A percentile compares a stretch with the other conserved stretches of the same genome.
These are phyloP conservation scores for Xylaria sp. DNA, from an alignment of 2,329 filamentous ascomycete species.

Conservation along the genomic window DNA sequence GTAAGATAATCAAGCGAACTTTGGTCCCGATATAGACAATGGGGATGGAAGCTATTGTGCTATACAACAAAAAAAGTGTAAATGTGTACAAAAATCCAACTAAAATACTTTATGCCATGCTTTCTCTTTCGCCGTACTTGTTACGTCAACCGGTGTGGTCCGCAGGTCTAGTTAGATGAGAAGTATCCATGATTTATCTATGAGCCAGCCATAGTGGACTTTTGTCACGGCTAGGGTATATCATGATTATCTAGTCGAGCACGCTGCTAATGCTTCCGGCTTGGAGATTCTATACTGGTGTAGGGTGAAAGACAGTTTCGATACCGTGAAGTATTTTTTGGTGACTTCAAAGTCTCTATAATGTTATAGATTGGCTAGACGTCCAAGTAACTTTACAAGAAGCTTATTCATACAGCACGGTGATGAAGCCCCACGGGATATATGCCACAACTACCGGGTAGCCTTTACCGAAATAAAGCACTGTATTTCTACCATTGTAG, in stretches of 20 bases:
- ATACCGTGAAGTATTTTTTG: too few relatives aligned
- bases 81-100: conserved; percentile 29
- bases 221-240: background rate
- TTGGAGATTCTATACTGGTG: background rate
- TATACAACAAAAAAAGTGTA: conserved; percentile 32
- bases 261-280: background rate
- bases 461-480: background rate
- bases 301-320: too few relatives aligned
- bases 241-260: too few relatives aligned
- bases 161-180: too few relatives aligned
- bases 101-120: background rate
- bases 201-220: too few relatives aligned
- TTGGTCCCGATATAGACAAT: conserved; percentile 6
- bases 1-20: conserved; percentile 32
- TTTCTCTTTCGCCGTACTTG: background rate
- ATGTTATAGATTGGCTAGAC: background rate
- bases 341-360: background rate
- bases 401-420: background rate
- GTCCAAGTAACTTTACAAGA: background rate
- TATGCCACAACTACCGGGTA: background rate
- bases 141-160: background rate
- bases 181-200: background rate
- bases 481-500: background rate
- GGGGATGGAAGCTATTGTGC: conserved; percentile 20
- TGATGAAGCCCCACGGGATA: background rate